Evolutionary conservation across 108 stramenopile genomes (phyloP).

Genomic region (Aurantiochytrium sp.): DNA sequence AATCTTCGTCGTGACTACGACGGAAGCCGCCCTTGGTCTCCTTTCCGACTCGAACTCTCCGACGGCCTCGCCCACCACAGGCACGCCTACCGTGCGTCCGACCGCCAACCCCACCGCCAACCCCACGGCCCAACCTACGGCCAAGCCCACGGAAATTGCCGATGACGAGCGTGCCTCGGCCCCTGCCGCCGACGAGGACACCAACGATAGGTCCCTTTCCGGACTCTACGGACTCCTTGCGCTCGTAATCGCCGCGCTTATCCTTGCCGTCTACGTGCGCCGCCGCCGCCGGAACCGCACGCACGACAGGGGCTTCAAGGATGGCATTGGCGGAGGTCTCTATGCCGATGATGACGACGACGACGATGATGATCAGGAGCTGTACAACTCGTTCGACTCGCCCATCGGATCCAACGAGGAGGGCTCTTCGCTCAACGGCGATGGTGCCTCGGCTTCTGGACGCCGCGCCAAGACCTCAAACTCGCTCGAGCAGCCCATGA

Average conservation of each 20-base stretch:
- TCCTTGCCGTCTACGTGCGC: not conserved
- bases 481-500: not conserved
- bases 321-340: not conserved
- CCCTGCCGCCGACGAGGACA: not conserved
- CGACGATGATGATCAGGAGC: not conserved
- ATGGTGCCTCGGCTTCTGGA: not conserved
- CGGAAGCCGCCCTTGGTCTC: not conserved
- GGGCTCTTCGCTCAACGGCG: not conserved
- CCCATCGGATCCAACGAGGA: not conserved
- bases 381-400: constrained; percentile 8
- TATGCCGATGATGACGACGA: not conserved
- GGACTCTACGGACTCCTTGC: not conserved
- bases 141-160: not conserved
- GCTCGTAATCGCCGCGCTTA: not conserved
- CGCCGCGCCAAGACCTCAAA: not conserved
- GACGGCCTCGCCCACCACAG: not conserved
- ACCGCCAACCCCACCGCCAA: not conserved
- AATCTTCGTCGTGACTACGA: not conserved
- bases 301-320: not conserved
- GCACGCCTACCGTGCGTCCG: not conserved
- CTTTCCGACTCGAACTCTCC: not conserved
- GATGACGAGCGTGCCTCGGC: not conserved
- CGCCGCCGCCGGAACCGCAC: not conserved
- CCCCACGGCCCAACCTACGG: not conserved
- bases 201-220: not conserved